These are phyloP conservation scores for Pelagomonas calceolata DNA, from an alignment of 108 stramenopile species.

Conservation along the genomic window DNA sequence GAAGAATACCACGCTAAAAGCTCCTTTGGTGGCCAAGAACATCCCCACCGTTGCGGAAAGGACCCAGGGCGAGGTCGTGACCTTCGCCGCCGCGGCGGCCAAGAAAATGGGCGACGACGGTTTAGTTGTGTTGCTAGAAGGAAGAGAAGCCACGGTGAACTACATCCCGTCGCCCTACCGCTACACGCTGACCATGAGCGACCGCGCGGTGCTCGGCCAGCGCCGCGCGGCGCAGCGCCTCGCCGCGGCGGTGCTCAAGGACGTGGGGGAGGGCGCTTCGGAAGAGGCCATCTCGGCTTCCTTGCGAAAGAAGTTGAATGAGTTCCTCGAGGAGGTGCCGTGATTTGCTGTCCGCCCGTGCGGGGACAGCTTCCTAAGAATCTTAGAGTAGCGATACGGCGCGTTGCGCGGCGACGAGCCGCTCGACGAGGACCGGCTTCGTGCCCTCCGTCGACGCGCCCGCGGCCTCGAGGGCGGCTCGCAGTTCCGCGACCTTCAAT, in stretches of 20 bases:
- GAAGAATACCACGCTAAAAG: slow-evolving; percentile 65
- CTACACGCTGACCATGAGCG: slow-evolving; percentile 57
- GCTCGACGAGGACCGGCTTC: no score
- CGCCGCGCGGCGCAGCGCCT: slow-evolving; percentile 70
- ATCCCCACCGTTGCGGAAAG: slow-evolving; percentile 73
- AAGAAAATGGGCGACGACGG: slow-evolving; percentile 55
- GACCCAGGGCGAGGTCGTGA: slow-evolving; percentile 74
- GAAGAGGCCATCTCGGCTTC: no score
- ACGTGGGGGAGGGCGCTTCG: no score
- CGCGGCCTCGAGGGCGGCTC: no score
- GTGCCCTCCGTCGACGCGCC: no score
- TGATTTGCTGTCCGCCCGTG: no score
- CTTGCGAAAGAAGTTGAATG: no score
- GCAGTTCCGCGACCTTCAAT: no score
- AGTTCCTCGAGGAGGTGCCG: no score
- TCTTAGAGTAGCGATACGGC: no score
- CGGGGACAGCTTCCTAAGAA: no score
- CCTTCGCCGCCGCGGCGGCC: slow-evolving; percentile 59
- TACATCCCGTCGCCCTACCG: slow-evolving; percentile 62
- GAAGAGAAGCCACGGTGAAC: slow-evolving; percentile 72
- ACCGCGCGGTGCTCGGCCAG: slow-evolving; percentile 64
- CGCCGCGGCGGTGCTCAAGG: slow-evolving; percentile 48
- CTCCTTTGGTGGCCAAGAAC: slow-evolving; percentile 57
- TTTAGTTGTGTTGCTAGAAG: slow-evolving; percentile 61
- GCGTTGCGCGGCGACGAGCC: no score